Evolutionary conservation across 2,329 filamentous ascomycete species (phyloP).

Genomic region (Lomentospora prolificans): DNA sequence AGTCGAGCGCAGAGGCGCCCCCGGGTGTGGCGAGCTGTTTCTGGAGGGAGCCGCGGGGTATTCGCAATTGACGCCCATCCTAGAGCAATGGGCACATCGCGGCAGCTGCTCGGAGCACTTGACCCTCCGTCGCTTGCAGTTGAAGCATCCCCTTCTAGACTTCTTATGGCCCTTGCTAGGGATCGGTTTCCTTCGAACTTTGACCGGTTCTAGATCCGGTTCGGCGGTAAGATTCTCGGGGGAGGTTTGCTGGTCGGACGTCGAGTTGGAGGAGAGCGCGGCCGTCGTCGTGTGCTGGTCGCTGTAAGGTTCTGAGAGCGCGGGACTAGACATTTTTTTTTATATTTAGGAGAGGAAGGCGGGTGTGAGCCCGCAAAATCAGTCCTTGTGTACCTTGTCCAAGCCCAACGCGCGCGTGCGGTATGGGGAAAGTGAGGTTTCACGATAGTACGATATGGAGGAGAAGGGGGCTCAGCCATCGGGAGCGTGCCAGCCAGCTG

Average conservation of each 20-base stretch:
- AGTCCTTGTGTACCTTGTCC: too few species aligned
- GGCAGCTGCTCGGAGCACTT: conserved; percentile 15
- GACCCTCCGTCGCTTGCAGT: conserved; percentile 15
- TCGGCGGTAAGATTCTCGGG: neutral
- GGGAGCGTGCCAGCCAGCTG: too few species aligned
- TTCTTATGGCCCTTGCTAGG: conserved; percentile 7
- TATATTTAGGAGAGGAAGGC: too few species aligned
- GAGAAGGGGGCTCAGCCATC: too few species aligned
- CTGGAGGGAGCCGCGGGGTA: conserved; percentile 12
- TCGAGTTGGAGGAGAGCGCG: neutral
- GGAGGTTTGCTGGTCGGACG: neutral
- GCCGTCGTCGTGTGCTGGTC: too few species aligned
- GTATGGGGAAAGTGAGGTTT: too few species aligned
- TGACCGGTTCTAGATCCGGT: neutral
- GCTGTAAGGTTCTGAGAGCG: too few species aligned
- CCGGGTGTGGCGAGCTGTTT: neutral
- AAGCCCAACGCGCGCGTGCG: too few species aligned
- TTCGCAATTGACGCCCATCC: conserved; percentile 13
- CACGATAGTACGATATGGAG: too few species aligned
- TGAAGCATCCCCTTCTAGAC: conserved; percentile 14
- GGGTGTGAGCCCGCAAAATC: too few species aligned
- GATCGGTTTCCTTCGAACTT: neutral
- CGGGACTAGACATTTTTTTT: too few species aligned
- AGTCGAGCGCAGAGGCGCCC: neutral
- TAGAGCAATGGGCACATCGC: conserved; percentile 12